Base-by-base conservation (phyloP, 2,329 filamentous ascomycete species). In the Samsoniella hepiali region DNA sequence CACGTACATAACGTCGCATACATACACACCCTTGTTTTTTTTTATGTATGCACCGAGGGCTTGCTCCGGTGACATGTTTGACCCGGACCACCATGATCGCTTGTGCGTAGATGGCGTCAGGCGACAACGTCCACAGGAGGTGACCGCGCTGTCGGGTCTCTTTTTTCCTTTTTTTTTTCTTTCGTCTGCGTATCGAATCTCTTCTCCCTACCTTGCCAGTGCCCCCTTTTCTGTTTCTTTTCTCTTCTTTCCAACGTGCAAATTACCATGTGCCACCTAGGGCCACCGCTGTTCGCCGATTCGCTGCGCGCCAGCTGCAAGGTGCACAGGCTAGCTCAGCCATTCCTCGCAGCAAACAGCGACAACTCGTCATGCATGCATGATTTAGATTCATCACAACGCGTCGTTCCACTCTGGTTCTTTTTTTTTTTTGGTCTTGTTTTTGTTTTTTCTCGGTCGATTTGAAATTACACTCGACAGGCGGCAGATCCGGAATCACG, bases 251-350 rank as follows among this genome's bases (percentile, higher is more conserved):
- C 36, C 7, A 15, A 58, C 38, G 32, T 42, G 53, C 34, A 47
- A 42, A 55, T 50, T 50, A 8, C 32, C 44, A 50, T 50, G 44
- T 59, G 31, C 57, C 45, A 49, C 57, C 38, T 5, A 50, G 45
- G 44, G 27, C 27, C 60, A 15, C 22, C 38, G 17, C 40, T 49
- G 38, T 15, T 57, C 42, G 50, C 44, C 32, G 40, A 47, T 56
- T 57, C 42, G 38, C 60, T 62, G 6, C 31, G 38, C 2, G 49
- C 22, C 22, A 13, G 31, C 55, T 47, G 42, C 55, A 58, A 47
- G 22, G 55, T 47, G 55, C 55, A 58, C 42, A 49, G 55, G 55
- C 55, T 58, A 42, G 55, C 49, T 40, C 13, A 40, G 32, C n/a
- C 31, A 31, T 36, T 5, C 11, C 22, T 32, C 34, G 7, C 11